Conservation (phyloP, 208 protist species). For the Trypanosomatidae sp. region DNA sequence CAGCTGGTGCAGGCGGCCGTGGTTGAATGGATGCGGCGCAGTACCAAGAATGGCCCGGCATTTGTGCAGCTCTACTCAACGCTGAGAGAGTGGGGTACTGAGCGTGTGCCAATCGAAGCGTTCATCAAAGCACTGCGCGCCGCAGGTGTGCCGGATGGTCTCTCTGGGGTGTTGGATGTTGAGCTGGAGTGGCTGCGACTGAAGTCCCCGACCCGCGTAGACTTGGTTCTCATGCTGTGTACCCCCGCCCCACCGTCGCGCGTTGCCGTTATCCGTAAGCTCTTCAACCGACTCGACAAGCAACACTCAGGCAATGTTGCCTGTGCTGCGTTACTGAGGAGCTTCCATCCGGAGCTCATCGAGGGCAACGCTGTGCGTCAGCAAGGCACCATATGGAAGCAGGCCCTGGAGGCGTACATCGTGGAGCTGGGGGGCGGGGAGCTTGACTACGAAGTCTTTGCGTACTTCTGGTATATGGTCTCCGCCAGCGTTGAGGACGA, state of each 20-base stretch:
- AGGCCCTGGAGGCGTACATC: slow-evolving; percentile 37
- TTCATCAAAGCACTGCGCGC: slow-evolving; percentile 54
- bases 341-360: slow-evolving; percentile 48
- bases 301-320: slow-evolving; percentile 10
- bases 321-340: slow-evolving; percentile 24
- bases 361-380: slow-evolving; percentile 37
- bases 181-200: slow-evolving; percentile 82
- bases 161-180: slow-evolving; percentile 48
- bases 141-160: slow-evolving; percentile 33
- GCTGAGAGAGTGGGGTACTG: slow-evolving; percentile 40
- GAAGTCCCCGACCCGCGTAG: slow-evolving; percentile 47
- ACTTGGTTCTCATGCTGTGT: slow-evolving; percentile 53
- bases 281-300: slow-evolving; percentile 50
- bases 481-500: slow-evolving; percentile 78
- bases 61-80: slow-evolving; percentile 51
- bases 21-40: slow-evolving; percentile 24
- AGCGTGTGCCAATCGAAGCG: slow-evolving; percentile 41
- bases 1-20: slow-evolving; percentile 41
- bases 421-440: slow-evolving; percentile 34
- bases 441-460: slow-evolving; percentile 62
- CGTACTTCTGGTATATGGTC: slow-evolving; percentile 74
- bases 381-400: slow-evolving; percentile 42
- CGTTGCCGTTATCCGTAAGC: slow-evolving; percentile 59
- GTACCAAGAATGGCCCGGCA: slow-evolving; percentile 29
- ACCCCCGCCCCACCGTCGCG: slow-evolving; percentile 50